Conservation (phyloP, 768 basidiomycete genomes). For the Rhodosporidiobolus odoratus region DNA sequence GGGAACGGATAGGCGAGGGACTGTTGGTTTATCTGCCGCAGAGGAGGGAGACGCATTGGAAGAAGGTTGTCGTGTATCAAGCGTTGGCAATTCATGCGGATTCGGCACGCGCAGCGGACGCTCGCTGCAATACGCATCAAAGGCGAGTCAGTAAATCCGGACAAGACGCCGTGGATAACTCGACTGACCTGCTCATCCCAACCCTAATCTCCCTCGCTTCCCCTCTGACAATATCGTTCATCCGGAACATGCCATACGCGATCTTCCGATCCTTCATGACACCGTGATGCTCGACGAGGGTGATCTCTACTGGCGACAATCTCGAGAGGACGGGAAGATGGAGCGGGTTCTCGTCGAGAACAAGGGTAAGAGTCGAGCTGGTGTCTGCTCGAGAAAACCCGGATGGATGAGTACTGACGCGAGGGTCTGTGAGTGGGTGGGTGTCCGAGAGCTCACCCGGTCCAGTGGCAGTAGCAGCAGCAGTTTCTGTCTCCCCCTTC, state of each 20-base stretch:
- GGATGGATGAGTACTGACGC: no score
- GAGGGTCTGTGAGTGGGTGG: neutral
- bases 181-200: neutral
- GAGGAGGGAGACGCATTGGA: neutral
- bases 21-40: neutral
- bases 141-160: neutral
- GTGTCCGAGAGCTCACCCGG: neutral
- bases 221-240: neutral
- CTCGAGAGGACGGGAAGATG: conserved; percentile 8
- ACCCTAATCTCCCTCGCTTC: neutral
- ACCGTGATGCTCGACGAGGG: neutral
- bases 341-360: neutral
- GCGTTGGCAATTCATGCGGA: neutral
- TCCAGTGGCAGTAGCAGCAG: neutral
- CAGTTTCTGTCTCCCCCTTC: neutral
- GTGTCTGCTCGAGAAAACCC: neutral
- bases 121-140: neutral
- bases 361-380: no score
- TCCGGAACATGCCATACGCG: neutral
- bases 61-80: neutral
- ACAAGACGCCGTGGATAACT: no score
- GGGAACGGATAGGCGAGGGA: neutral
- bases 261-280: neutral
- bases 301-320: neutral
- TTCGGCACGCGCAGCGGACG: neutral